Base-by-base conservation (phyloP, 108 stramenopile genomes). In the Discostella stelligeroides region DNA sequence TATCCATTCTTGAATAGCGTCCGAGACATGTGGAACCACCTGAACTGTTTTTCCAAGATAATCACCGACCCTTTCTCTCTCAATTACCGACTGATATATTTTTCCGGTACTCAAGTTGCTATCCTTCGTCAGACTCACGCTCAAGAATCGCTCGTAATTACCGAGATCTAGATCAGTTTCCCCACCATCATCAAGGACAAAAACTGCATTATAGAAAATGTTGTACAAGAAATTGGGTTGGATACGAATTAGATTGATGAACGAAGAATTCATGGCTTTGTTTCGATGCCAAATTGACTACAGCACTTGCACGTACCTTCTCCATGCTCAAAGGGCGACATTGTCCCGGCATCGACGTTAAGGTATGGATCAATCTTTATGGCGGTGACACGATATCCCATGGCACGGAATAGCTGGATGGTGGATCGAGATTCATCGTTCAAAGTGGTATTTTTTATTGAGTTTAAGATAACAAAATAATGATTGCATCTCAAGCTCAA, bases 281-380 rank as follows among this genome's bases (percentile, higher is more conserved):
- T 54, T n/a, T 15, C 25, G 8, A 4, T 54, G 53, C 24, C 53
- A 54, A 54, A 53, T 53, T 27, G 14, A 18, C 21, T 1, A 21
- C 18, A 14, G 48, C 34, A 18, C 48, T 1, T 8, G n/a, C 28
- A 54, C 53, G 28, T 39, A 58, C 57, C 57, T 75, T 96, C 95
- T 25, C 95, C 95, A 66, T 96, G 95, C 62, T 99, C 98, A 75
- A 97, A 98, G 2, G 98, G 98, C 28, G 82, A 70, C 98, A 99
- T 99, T 14, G 98, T 99, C 17, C 98, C 98, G 8, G 98, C 98
- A 76, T 98, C 98, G 23, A 95, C 93, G 72, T 98, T 98, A 30
- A 99, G 80, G 75, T 99, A 98, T 4, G 98, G 98, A 79, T 99
- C 97, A 67, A 99, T 97, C 80, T 99, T 99, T 57, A 99, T 88